Evolutionary conservation across 306 rosid genomes (phyloP).

Genomic region (Fagus sylvatica): DNA sequence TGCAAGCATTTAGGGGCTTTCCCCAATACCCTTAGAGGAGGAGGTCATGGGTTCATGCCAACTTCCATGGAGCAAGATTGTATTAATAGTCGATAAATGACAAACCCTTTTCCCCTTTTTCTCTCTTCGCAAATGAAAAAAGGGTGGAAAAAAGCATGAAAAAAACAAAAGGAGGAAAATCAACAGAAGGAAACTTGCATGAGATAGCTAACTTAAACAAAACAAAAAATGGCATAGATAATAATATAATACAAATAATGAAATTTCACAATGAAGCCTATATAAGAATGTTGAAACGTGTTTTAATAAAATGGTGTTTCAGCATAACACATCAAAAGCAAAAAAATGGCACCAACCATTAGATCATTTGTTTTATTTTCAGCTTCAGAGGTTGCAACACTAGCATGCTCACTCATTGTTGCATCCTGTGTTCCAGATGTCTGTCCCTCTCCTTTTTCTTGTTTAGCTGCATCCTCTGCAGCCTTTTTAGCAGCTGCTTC

Average conservation of each 20-base stretch:
- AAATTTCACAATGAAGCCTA: not conserved
- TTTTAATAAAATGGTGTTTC: not conserved
- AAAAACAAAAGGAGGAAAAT: not conserved
- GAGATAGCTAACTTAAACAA: not conserved
- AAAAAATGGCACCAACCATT: slow-evolving; percentile 36
- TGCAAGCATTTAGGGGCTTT: not conserved
- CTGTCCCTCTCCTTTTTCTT: slow-evolving; percentile 74
- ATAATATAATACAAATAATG: too few relatives aligned
- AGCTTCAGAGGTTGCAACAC: slow-evolving; percentile 60
- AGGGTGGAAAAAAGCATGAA: not conserved
- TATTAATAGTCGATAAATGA: not conserved
- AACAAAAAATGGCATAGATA: too few relatives aligned
- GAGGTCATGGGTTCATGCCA: not conserved
- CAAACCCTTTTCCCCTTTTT: too few relatives aligned
- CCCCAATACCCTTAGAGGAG: not conserved
- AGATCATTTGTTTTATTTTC: slow-evolving; percentile 70
- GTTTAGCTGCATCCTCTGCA: slow-evolving; percentile 78
- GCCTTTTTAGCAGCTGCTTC: slow-evolving; percentile 99
- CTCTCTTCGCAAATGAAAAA: not conserved
- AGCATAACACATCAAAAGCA: not conserved
- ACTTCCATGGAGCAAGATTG: not conserved
- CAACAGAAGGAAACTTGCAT: not conserved
- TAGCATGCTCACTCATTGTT: slow-evolving; percentile 74
- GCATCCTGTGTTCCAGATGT: slow-evolving; percentile 80
- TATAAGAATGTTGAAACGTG: too few relatives aligned